Conservation (phyloP, 1,284 basidiomycete genomes). For the Sporisorium iseilematis-ciliati region DNA sequence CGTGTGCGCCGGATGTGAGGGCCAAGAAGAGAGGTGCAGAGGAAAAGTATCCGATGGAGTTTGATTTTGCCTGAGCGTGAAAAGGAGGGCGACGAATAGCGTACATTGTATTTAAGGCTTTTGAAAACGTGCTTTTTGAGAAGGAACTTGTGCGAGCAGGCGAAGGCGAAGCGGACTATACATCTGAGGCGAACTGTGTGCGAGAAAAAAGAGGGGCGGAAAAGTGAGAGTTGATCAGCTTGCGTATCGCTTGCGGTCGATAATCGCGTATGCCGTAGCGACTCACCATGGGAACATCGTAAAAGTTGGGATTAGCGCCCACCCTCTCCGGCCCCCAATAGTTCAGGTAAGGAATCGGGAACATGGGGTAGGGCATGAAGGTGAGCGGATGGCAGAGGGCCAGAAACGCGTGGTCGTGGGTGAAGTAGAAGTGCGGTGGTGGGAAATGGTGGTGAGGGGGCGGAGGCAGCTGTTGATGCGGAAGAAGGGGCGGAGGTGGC, state of each 20-base stretch:
- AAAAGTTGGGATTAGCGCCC: conserved; percentile 10
- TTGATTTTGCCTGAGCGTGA: conserved; percentile 22
- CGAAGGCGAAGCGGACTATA: neutral
- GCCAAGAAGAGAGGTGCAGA: neutral
- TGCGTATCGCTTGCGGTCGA: neutral
- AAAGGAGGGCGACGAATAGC: neutral
- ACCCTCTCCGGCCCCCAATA: conserved; percentile 32
- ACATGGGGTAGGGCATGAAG: neutral
- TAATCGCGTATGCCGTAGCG: too few relatives aligned
- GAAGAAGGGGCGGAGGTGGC: neutral
- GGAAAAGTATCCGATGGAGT: conserved; percentile 32
- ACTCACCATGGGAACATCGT: conserved; percentile 41
- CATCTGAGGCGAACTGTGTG: conserved; percentile 13
- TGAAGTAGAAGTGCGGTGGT: conserved; percentile 7
- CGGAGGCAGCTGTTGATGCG: neutral
- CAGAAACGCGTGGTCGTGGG: conserved; percentile 11
- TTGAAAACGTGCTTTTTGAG: too few relatives aligned
- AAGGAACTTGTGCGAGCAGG: too few relatives aligned
- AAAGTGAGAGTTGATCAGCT: neutral
- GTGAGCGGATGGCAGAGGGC: conserved; percentile 1
- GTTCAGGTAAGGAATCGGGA: conserved; percentile 18
- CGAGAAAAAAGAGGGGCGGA: neutral
- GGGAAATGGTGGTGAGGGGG: neutral
- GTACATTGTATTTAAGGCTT: neutral
- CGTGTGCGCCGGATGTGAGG: conserved; percentile 13